phyloP scores from a whole-genome alignment of 768 basidiomycete genomes.

The Lentinula detonsa region DNA sequence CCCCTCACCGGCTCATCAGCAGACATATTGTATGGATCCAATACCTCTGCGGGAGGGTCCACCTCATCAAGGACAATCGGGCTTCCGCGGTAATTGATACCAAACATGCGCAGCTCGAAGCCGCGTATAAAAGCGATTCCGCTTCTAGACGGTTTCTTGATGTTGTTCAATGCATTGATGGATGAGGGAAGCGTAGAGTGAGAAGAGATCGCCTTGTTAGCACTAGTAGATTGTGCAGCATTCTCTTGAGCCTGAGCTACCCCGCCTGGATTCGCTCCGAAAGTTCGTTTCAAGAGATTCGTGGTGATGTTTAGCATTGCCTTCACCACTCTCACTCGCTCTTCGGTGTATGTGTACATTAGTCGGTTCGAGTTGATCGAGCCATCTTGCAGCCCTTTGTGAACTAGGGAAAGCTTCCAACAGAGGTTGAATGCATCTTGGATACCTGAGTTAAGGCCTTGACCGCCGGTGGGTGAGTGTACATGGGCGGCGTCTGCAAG shows the following conservation, averaged over 20 bases:
- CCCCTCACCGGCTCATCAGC: background rate
- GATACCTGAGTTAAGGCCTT: constrained; percentile 18
- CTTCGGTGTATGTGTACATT: constrained; percentile 18
- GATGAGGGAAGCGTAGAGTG: background rate
- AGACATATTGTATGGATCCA: background rate
- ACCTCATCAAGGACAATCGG: background rate
- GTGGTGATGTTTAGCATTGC: constrained; percentile 19
- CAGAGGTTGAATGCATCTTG: constrained; percentile 16
- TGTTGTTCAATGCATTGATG: background rate
- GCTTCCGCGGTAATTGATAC: constrained; percentile 6
- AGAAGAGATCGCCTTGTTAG: background rate
- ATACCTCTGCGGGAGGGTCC: background rate
- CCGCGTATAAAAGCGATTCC: background rate
- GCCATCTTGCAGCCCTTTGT: constrained; percentile 8
- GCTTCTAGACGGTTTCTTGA: background rate
- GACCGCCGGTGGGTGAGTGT: constrained; percentile 14
- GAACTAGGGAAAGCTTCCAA: constrained; percentile 8
- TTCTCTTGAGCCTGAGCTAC: background rate
- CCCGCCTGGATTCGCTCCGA: background rate
- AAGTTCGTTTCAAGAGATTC: constrained; percentile 9
- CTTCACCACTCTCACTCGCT: constrained; percentile 21
- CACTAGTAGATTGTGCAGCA: background rate
- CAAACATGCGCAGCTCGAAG: constrained; percentile 1
- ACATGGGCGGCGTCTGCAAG: constrained; percentile 15
- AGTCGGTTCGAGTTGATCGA: constrained; percentile 8